Evolutionary conservation across 2,329 filamentous ascomycete genomes (phyloP).

Genomic region (Boeremia lycopersici): DNA sequence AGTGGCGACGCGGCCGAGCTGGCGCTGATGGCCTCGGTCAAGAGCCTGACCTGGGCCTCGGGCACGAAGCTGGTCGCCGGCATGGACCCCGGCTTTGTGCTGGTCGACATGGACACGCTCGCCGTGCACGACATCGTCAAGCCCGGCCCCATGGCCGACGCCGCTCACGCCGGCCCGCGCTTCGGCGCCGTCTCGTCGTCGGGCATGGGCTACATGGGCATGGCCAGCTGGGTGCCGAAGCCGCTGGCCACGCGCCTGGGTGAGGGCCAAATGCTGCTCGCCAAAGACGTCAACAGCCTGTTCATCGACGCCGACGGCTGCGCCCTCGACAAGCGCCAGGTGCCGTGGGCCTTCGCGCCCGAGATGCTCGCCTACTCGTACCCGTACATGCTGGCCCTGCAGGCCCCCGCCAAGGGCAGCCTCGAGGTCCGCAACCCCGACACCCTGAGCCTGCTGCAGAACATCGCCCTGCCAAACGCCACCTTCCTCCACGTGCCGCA

Average conservation of each 20-base stretch:
- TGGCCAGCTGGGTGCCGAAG: constrained; percentile 88
- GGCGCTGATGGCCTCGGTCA: constrained; percentile 79
- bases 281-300: constrained; percentile 95
- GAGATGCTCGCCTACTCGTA: constrained; percentile 96
- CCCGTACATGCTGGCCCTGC: constrained; percentile 88
- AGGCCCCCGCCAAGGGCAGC: constrained; percentile 79
- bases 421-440: constrained; percentile 93
- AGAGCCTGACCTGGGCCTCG: constrained; percentile 88
- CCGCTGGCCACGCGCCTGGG: constrained; percentile 83
- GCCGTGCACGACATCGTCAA: constrained; percentile 79
- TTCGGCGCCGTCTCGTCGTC: constrained; percentile 84
- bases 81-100: constrained; percentile 87
- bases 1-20: constrained; percentile 76
- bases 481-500: constrained; percentile 89
- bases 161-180: constrained; percentile 69
- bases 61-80: constrained; percentile 87
- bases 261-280: constrained; percentile 85
- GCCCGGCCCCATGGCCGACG: constrained; percentile 72
- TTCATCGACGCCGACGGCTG: constrained; percentile 88
- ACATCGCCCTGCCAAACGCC: constrained; percentile 79
- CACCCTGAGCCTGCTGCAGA: constrained; percentile 87
- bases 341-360: constrained; percentile 89
- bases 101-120: constrained; percentile 81
- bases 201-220: constrained; percentile 96
- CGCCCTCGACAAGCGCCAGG: constrained; percentile 79